Base-by-base conservation (phyloP, 2,329 filamentous ascomycete species). In the Ophiostoma piceae region DNA sequence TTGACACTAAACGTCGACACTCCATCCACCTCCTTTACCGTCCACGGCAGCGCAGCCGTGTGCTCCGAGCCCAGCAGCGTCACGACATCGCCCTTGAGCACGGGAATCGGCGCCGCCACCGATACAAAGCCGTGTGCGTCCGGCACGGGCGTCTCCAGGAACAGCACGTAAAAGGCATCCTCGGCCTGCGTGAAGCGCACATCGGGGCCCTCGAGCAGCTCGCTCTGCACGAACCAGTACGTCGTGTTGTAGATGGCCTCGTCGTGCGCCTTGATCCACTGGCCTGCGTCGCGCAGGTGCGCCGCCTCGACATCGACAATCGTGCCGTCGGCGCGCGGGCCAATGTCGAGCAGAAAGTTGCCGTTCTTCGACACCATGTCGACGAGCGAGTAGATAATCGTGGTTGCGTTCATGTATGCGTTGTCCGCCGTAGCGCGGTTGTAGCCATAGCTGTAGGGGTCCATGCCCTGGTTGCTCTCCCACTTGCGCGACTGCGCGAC, bases 391-490 rank as follows among this genome's bases (percentile, higher is more conserved):
- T 77, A 77, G 0, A 87, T 78, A 32, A 88, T 78, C 0, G 76
- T 79, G 8, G 75, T 78, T 0, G 84, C 82, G 60, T 82, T 85
- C 81, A 88, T 84, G 75, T 87, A 87, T 11, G 78, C 79, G 0
- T 73, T 75, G 1, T 77, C 74, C 0, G 82, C 79, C 0, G 85
- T 88, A 1, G 84, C 84, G 7, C 82, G 79, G 74, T 88, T 88
- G 77, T 84, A 88, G 2, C 85, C 86, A 73, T 88, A 88, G 72
- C 79, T 82, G 74, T 80, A 87, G 0, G 86, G 85, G 73, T 88
- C 86, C 83, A 88, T 85, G 51, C 86, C 86, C 60, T 80, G 80
- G 76, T 83, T 88, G 57, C 78, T 83, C 76, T 88, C 86, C 85
- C 85, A 88, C 76, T 88, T 88, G 37, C 84, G 79, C 41, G 78